Base-by-base conservation (phyloP, 2,329 filamentous ascomycete species). In the Sporothrix curviconia region DNA sequence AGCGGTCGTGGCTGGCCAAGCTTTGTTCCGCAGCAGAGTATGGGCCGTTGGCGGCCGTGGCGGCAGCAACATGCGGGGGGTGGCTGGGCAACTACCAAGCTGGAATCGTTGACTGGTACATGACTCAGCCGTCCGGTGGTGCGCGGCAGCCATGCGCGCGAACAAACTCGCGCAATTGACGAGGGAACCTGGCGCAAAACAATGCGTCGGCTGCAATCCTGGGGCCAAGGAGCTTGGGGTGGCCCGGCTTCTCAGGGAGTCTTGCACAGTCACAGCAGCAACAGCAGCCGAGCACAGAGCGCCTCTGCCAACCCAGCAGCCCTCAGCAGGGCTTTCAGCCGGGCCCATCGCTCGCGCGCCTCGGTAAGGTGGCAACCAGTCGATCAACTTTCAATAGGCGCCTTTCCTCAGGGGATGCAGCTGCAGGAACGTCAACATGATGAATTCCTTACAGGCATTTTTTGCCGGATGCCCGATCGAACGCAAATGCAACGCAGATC, bases 131-230 rank as follows among this genome's bases (percentile, higher is more conserved):
- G 61, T 88, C 90, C 64, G 85, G 87, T 65, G 85, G 87, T 65
- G n/a, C n/a, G n/a, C n/a, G 89, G 87, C 42, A 87, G 90, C 57
- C 94, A 99, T 70, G 86, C 83, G 62, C 84, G 94, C n/a, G n/a
- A 61, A 87, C 86, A 32, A 83, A 83, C 11, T 99, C 94, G 24
- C 85, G 94, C 62, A 99, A 97, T 74, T 97, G 97, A n/a, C 68
- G 94, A 99, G 65, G 86, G 92, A 66, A 99, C 99, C 74, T 99
- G 94, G 94, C 89, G 94, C 66, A 95, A 91, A n/a, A n/a, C n/a
- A n/a, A n/a, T n/a, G n/a, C n/a, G n/a, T n/a, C n/a, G n/a, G n/a
- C n/a, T n/a, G n/a, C n/a, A n/a, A n/a, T n/a, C n/a, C n/a, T n/a
- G n/a, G n/a, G n/a, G n/a, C n/a, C n/a, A n/a, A n/a, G n/a, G n/a